Evolutionary conservation across 148 eudicot genomes (phyloP).

Genomic region (Nepenthes mirabilis): DNA sequence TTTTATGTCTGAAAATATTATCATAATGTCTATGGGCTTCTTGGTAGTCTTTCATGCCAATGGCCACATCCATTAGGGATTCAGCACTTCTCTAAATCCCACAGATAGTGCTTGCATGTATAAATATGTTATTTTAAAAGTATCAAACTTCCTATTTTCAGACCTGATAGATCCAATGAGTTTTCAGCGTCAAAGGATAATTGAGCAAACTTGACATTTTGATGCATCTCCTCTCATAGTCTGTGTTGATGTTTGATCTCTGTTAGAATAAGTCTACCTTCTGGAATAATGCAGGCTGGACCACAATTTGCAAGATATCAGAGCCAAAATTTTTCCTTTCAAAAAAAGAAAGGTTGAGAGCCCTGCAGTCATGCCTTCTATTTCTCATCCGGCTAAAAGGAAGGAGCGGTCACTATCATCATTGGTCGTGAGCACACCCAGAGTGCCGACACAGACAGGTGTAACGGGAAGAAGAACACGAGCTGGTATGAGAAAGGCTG

Average conservation of each 20-base stretch:
- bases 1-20: no score
- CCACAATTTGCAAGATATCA: constrained; percentile 83
- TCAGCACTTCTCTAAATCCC: no score
- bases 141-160: no score
- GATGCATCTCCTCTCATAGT: neutral
- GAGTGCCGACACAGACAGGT: constrained; percentile 56
- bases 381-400: constrained; percentile 61
- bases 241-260: neutral
- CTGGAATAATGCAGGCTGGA: constrained; percentile 53
- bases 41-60: no score
- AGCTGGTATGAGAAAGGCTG: constrained; percentile 48
- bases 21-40: no score
- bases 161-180: no score
- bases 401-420: constrained; percentile 94
- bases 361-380: constrained; percentile 44
- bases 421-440: constrained; percentile 72
- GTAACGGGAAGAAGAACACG: constrained; percentile 77
- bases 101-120: no score
- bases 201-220: neutral
- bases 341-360: constrained; percentile 53
- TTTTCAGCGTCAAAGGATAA: no score
- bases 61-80: no score
- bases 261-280: neutral
- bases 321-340: constrained; percentile 71
- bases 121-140: no score